phyloP scores from a whole-genome alignment of 1,284 basidiomycete genomes.

The Ustilago shanxiensis region DNA sequence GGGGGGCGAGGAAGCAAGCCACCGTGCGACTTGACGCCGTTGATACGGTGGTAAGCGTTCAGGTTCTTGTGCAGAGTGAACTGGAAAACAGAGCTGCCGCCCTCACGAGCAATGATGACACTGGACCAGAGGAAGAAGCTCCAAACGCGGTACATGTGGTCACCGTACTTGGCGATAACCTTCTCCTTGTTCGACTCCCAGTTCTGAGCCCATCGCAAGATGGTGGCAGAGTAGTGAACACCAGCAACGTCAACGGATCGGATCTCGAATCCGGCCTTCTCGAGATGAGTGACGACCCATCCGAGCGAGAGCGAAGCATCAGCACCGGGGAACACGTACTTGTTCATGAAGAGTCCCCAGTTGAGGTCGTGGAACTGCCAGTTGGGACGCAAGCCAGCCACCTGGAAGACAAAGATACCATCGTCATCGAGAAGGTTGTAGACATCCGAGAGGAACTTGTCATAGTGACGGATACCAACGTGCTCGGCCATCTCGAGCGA shows the following conservation, averaged over 20 bases:
- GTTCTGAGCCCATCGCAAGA: conserved; percentile 74
- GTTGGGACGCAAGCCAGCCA: conserved; percentile 89
- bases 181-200: conserved; percentile 78
- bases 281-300: conserved; percentile 87
- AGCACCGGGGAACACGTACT: conserved; percentile 89
- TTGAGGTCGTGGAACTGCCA: conserved; percentile 99
- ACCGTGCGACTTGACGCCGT: conserved; percentile 69
- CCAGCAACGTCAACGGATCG: conserved; percentile 92
- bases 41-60: conserved; percentile 87
- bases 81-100: conserved; percentile 69
- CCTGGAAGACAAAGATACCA: conserved; percentile 94
- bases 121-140: conserved; percentile 68
- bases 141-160: conserved; percentile 74
- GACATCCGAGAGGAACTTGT: conserved; percentile 87
- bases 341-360: conserved; percentile 77
- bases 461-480: conserved; percentile 94
- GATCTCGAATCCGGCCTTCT: conserved; percentile 94
- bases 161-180: conserved; percentile 89
- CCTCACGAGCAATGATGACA: conserved; percentile 67
- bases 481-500: conserved; percentile 96
- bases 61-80: conserved; percentile 88
- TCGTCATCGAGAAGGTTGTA: conserved; percentile 95
- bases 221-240: conserved; percentile 85
- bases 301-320: conserved; percentile 86
- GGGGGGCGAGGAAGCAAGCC: conserved; percentile 63